Evolutionary conservation across 2,329 filamentous ascomycete species (phyloP), one percentile per base, ranked within the genome.

Genomic region (Mollisiaceae sp.): DNA sequence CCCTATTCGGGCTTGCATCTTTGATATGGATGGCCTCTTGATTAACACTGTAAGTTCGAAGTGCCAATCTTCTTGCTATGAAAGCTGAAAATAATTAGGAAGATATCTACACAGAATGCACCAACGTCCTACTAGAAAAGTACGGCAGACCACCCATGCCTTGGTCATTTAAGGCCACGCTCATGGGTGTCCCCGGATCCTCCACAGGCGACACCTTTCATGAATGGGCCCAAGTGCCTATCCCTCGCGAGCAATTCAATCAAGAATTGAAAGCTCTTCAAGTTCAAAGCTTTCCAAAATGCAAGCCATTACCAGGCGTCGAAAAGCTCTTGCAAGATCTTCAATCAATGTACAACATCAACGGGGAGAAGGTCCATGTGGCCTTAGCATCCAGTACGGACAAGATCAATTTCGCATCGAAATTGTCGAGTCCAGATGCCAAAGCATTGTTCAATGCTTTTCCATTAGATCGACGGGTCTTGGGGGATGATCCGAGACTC

Each of bases 1-100:
- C 27, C 88, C 90, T 59, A 85, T 97, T 66, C 86, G 93, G 73
- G 94, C 94, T 71, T 97, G 93, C 78, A 89, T 98, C 71, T 98
- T 98, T 78, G 94, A 98, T 82, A 97, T 97, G 93, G 94, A 98
- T 79, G 94, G 94, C 68, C 89, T 98, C 45, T 87, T 98, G 20
- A 91, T 98, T 76, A 89, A 97, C 79, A 93, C 92, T 39, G 62
- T 64, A 55, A 27, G 47, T 27, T 24, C 1, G 1, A 41, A 15
- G 54, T 12, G 2, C 8, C 24, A 14, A 12, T 12, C 24, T 2
- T 9, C 18, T 36, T 18, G 11, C 8, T 36, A 1, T 18, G 8
- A 8, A 32, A 27, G 22, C 62, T 64, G 11, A 64, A 2, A 20
- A 9, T n/a, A 4, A 12, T 22, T 22, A 64, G 62, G 63, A 98